phyloP scores from a whole-genome alignment of 768 basidiomycete species.

The Panellus pusillus region DNA sequence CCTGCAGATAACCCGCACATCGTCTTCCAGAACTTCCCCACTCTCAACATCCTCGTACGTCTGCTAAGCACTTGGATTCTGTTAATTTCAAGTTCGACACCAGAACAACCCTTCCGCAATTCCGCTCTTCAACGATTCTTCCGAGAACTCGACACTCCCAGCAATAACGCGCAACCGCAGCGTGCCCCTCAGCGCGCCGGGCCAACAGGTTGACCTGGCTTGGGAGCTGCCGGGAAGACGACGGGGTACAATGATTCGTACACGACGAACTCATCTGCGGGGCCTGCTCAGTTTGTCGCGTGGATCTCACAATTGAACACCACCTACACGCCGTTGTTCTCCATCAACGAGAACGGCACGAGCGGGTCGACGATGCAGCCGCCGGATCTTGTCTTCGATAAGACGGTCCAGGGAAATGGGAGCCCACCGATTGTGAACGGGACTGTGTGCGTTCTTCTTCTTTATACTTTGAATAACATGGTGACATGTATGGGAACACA shows the following conservation, averaged over 20 bases:
- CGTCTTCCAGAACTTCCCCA: conserved; percentile 57
- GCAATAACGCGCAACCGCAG: conserved; percentile 58
- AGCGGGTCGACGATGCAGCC: conserved; percentile 52
- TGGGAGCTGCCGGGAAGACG: conserved; percentile 57
- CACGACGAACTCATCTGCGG: conserved; percentile 48
- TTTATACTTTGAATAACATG: not conserved
- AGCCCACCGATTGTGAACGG: conserved; percentile 49
- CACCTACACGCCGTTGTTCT: conserved; percentile 52
- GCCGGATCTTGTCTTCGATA: conserved; percentile 42
- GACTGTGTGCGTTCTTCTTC: conserved; percentile 37
- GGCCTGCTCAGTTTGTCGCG: conserved; percentile 47
- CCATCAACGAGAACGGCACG: conserved; percentile 35
- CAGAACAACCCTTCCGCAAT: conserved; percentile 37
- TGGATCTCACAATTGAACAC: conserved; percentile 65
- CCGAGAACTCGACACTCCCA: conserved; percentile 40
- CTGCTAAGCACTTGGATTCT: not conserved
- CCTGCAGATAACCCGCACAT: conserved; percentile 53
- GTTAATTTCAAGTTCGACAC: too few relatives aligned
- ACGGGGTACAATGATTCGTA: conserved; percentile 52
- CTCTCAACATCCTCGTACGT: conserved; percentile 46
- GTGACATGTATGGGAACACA: conserved; percentile 6
- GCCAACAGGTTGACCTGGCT: conserved; percentile 42
- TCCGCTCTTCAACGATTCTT: conserved; percentile 21
- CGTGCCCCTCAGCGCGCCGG: conserved; percentile 43
- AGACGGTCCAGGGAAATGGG: conserved; percentile 18